Evolutionary conservation across 352 stramenopile species (phyloP), one percentile per base, ranked within the genome.

Genomic region (Pythium scleroteichum): DNA sequence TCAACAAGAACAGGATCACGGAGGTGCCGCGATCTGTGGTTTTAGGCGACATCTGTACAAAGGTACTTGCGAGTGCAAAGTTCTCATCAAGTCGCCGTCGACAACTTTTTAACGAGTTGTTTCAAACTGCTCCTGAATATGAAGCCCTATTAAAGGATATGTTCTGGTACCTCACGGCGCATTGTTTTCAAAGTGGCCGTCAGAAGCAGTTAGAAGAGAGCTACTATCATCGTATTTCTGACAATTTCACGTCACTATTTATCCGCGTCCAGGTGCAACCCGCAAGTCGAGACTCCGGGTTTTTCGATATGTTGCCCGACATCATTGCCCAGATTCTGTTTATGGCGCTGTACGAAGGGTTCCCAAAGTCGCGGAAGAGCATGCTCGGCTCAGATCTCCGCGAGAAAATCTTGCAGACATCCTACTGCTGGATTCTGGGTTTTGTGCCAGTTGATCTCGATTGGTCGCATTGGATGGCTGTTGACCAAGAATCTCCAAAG

Each of bases 121-220:
- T 90, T 47, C 41, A 61, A 1, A 63, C 65, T 13, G 49, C 70
- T 1, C 19, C 42, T 6, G 79, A 92, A 53, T 64, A 88, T 24
- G 70, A 92, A 4, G 62, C 68, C 32, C 41, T 92, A 20, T 55
- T 90, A 17, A 87, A 88, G 58, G 79, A 92, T 46, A 79, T 90
- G 66, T 92, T 92, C 50, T 92, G 82, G 82, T 86, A 85, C 52
- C 38, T 88, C 13, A 87, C 75, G 2, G 73, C 79, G 0, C 68
- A 79, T 41, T 80, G 70, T 22, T 92, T 92, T 61, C 82, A 90
- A 59, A 50, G 62, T 7, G 69, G 67, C 23, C 64, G 69, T 29
- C 78, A 88, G 20, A 44, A 60, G 2, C 45, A 73, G 2, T 42
- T 82, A 4, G 76, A 88, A 49, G 45, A 71, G 10, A 60, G 51